Percentiles rank a stretch among this genome's conserved stretches.
These are phyloP conservation scores for Bassia scoparia DNA, from an alignment of 148 eudicot genomes.

Conservation along the genomic window DNA sequence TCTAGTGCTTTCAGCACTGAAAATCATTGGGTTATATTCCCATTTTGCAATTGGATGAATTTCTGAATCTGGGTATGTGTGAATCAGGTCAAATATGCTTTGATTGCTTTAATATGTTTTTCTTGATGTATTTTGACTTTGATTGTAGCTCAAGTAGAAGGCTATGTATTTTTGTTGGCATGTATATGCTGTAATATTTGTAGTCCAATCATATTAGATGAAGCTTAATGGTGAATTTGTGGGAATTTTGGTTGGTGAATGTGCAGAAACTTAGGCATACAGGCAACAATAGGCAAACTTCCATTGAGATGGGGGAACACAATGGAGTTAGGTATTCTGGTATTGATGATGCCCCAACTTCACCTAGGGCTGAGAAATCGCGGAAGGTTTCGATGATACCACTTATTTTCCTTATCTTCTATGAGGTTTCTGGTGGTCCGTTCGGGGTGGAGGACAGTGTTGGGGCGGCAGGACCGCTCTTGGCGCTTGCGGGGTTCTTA, in stretches of 20 bases:
- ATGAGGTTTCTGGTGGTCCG: constrained; percentile 51
- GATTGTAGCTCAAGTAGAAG: background rate
- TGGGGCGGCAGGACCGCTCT: constrained; percentile 50
- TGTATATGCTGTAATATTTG: background rate
- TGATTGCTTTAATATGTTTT: background rate
- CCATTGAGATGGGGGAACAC: constrained; percentile 40
- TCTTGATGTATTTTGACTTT: background rate
- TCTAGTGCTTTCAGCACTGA: background rate
- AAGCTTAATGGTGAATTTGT: constrained; percentile 14
- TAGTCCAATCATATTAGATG: background rate
- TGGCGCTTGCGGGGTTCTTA: constrained; percentile 46
- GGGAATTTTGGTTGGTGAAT: constrained; percentile 23
- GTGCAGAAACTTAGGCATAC: constrained; percentile 47
- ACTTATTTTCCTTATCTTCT: constrained; percentile 49
- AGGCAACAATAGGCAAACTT: constrained; percentile 35
- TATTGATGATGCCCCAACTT: constrained; percentile 25
- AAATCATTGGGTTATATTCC: background rate
- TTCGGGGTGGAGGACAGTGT: constrained; percentile 53
- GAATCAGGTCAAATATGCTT: background rate
- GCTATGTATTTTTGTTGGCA: background rate
- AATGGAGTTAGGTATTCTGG: constrained; percentile 35
- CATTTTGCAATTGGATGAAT: background rate
- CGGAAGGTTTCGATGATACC: constrained; percentile 41
- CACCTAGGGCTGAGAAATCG: constrained; percentile 34
- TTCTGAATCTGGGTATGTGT: constrained; percentile 3